A percentile compares a stretch with the other conserved stretches of the same genome.
Conservation (phyloP, 371 early-diverging fungal genomes). For the Mucor racemosus region DNA sequence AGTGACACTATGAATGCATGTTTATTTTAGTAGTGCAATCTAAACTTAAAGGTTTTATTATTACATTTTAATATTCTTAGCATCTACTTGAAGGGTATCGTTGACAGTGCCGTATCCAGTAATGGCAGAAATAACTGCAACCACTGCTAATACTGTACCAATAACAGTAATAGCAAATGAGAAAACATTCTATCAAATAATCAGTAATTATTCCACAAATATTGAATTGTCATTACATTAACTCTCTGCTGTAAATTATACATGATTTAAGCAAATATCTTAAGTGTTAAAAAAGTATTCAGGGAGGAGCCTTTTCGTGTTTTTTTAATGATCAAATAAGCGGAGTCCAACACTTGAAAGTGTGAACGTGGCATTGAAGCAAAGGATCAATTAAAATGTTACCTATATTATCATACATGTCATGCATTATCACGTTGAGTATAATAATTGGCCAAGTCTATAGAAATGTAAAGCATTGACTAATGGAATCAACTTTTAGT, state of each 20-base stretch:
- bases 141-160: constrained; percentile 62
- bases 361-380: constrained; percentile 2
- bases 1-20: constrained; percentile 42
- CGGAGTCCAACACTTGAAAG: constrained; percentile 1
- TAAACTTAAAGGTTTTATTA: not conserved
- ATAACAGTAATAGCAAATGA: constrained; percentile 73
- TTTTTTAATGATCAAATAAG: not conserved
- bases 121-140: constrained; percentile 51
- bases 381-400: not conserved
- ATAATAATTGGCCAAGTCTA: too few relatives aligned
- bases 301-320: not conserved
- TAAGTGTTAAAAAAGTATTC: not conserved
- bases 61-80: constrained; percentile 62
- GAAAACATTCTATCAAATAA: constrained; percentile 50
- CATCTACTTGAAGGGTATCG: constrained; percentile 49
- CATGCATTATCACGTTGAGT: too few relatives aligned
- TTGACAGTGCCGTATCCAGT: constrained; percentile 49
- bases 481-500: too few relatives aligned
- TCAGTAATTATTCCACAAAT: too few relatives aligned
- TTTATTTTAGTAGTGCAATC: not conserved
- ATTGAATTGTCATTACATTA: too few relatives aligned
- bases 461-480: too few relatives aligned
- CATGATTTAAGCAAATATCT: not conserved
- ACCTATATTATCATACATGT: too few relatives aligned
- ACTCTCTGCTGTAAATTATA: constrained; percentile 16